Percentiles rank a stretch among this genome's conserved stretches.
Evolutionary conservation across 2,329 filamentous ascomycete species (phyloP).

Genomic region (Cephalotrichum gorgonifer): DNA sequence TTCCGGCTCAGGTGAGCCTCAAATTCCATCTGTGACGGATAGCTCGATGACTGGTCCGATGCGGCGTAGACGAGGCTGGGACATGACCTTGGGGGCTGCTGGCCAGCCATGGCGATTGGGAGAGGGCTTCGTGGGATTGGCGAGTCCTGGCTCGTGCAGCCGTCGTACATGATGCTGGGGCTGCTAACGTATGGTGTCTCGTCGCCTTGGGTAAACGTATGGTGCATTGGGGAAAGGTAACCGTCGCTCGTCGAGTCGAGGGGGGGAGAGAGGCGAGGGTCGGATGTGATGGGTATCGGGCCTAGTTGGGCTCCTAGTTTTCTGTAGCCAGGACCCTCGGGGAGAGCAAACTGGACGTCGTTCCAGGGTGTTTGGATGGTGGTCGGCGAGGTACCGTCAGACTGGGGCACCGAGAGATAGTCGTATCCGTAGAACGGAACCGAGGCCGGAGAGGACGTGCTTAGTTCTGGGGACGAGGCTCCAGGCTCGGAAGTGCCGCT

Average conservation of each 20-base stretch:
- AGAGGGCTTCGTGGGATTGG: constrained; percentile 45
- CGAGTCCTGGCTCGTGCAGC: constrained; percentile 40
- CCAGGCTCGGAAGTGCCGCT: background rate
- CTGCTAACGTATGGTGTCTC: constrained; percentile 46
- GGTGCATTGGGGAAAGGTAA: constrained; percentile 50
- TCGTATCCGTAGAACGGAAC: constrained; percentile 23
- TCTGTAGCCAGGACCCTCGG: constrained; percentile 31
- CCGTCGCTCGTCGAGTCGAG: constrained; percentile 52
- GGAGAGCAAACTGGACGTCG: constrained; percentile 11
- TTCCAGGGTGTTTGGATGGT: constrained; percentile 31
- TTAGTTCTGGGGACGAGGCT: background rate
- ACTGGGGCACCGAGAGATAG: constrained; percentile 40
- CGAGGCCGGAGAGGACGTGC: constrained; percentile 9
- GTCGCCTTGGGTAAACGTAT: constrained; percentile 38
- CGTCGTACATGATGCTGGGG: constrained; percentile 47
- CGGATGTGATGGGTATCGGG: constrained; percentile 33
- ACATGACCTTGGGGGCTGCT: constrained; percentile 47
- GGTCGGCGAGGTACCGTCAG: constrained; percentile 26
- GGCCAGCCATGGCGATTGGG: constrained; percentile 43
- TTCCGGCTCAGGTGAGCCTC: constrained; percentile 44
- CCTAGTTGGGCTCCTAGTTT: constrained; percentile 25
- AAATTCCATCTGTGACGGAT: constrained; percentile 50
- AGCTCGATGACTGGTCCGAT: constrained; percentile 50
- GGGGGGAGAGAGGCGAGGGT: constrained; percentile 38
- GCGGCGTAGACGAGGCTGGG: constrained; percentile 51